phyloP scores from a whole-genome alignment of 345 rosid species.

The Adansonia digitata region DNA sequence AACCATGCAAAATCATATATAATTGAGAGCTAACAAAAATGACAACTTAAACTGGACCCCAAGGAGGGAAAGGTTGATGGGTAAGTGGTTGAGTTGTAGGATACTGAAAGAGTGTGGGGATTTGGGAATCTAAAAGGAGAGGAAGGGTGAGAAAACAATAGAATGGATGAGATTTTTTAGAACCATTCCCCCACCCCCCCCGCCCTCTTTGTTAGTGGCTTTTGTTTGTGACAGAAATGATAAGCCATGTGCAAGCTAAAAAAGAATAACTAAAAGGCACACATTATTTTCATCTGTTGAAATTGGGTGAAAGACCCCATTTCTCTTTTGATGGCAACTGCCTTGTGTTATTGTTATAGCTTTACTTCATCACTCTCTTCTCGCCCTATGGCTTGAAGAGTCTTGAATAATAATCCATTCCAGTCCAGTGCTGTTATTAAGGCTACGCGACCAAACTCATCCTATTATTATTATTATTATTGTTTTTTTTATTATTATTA shows the following conservation, averaged over 20 bases:
- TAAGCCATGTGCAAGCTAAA: not conserved
- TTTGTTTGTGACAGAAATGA: not conserved
- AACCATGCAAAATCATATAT: not conserved
- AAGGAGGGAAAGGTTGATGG: not conserved
- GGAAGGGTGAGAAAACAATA: not conserved
- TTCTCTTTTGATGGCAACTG: not conserved
- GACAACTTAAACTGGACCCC: not conserved
- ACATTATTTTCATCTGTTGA: not conserved
- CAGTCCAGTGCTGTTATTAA: too few species aligned
- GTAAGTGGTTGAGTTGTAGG: not conserved
- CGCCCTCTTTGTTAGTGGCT: not conserved
- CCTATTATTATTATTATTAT: too few species aligned
- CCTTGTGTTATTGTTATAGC: not conserved
- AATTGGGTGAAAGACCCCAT: not conserved
- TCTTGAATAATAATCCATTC: too few species aligned
- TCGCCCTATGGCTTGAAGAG: not conserved
- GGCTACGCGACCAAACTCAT: too few species aligned
- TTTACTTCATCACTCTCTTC: not conserved
- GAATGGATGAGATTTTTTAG: not conserved
- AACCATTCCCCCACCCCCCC: not conserved
- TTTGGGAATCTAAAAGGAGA: not conserved
- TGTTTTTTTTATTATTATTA: too few species aligned
- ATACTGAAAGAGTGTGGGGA: not conserved
- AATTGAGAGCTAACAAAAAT: not conserved
- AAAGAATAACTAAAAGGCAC: too few species aligned